Percentiles rank a stretch among this genome's conserved stretches.
Evolutionary conservation across 1,139 yeast species (phyloP).

Genomic region (Magnusiomyces clavatus): DNA sequence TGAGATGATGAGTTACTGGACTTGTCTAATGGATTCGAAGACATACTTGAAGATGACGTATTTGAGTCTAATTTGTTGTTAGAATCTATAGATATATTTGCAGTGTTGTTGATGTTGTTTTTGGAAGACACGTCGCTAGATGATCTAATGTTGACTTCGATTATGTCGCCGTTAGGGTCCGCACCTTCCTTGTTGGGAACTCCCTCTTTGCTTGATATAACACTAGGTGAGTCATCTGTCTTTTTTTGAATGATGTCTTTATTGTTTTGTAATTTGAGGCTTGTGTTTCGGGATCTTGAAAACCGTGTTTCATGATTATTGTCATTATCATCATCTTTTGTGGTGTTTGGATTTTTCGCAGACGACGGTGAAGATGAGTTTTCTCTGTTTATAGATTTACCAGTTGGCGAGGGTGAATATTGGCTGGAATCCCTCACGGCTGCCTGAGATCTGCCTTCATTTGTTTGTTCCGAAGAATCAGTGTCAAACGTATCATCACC

Average conservation of each 20-base stretch:
- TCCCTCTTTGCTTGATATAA: too few species aligned
- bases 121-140: not conserved
- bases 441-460: not conserved
- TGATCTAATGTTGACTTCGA: conserved; percentile 1
- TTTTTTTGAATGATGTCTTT: not conserved
- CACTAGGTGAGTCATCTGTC: too few species aligned
- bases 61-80: too few species aligned
- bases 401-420: too few species aligned
- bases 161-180: conserved; percentile 5
- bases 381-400: not conserved
- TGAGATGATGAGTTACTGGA: too few species aligned
- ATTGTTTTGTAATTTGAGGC: too few species aligned
- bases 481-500: not conserved
- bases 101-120: conserved; percentile 1
- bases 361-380: not conserved
- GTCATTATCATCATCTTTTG: too few species aligned
- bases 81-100: too few species aligned
- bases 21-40: too few species aligned
- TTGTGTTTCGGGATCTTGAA: not conserved
- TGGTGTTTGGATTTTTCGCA: too few species aligned
- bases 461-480: not conserved
- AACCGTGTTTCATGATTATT: not conserved
- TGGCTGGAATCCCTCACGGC: not conserved
- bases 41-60: too few species aligned
- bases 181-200: not conserved